Evolutionary conservation across 805 yeast species (phyloP).

Genomic region (Alloascoidea africana): DNA sequence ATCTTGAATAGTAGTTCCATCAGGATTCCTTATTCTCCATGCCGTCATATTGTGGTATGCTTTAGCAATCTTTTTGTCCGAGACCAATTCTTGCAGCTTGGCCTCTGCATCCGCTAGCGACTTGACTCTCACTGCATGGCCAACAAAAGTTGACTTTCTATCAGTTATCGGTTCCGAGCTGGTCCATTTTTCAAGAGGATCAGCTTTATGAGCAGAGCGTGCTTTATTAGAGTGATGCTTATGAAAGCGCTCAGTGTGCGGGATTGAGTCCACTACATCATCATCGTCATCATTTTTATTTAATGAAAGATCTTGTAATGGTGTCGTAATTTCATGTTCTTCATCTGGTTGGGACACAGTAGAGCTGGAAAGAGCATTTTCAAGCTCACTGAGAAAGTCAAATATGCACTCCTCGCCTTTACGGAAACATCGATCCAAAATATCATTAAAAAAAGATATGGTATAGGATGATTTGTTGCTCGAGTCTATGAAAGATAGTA

Average conservation of each 20-base stretch:
- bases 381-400: constrained; percentile 45
- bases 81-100: constrained; percentile 33
- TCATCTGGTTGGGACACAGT: too few relatives aligned
- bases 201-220: constrained; percentile 9
- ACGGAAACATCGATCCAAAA: constrained; percentile 34
- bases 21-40: constrained; percentile 52
- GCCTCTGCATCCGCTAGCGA: constrained; percentile 54
- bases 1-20: constrained; percentile 54
- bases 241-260: constrained; percentile 3
- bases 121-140: constrained; percentile 46
- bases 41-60: constrained; percentile 79
- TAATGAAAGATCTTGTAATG: background rate
- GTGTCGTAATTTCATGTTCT: constrained; percentile 6
- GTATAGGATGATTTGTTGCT: constrained; percentile 23
- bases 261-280: constrained; percentile 8
- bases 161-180: constrained; percentile 68
- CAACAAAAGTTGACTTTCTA: constrained; percentile 76
- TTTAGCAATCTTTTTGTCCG: constrained; percentile 50
- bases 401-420: constrained; percentile 64
- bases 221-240: constrained; percentile 6
- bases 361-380: background rate
- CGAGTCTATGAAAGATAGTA: constrained; percentile 36
- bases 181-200: constrained; percentile 60
- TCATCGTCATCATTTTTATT: constrained; percentile 12
- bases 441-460: constrained; percentile 35